Evolutionary conservation across 495 filamentous ascomycete species (phyloP).

Genomic region (Aspergillus bridgeri): DNA sequence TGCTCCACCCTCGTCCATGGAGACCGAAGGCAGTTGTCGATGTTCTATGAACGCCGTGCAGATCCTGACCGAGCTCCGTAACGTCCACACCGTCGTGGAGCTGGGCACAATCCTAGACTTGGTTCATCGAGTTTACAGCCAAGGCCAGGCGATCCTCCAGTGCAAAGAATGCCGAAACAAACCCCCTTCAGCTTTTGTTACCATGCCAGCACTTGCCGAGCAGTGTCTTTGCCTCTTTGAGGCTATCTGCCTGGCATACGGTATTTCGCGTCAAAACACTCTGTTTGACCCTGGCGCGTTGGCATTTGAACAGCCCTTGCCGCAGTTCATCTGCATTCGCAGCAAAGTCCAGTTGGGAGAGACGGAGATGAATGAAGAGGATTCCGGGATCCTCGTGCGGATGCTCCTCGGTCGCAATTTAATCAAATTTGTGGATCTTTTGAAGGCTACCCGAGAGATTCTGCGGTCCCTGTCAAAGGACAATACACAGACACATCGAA

Average conservation of each 20-base stretch:
- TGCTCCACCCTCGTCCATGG: slow-evolving; percentile 9
- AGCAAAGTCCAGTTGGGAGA: slow-evolving; percentile 30
- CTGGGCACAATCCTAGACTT: slow-evolving; percentile 27
- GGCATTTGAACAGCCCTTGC: slow-evolving; percentile 22
- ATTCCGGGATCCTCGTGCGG: slow-evolving; percentile 25
- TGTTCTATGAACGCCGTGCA: slow-evolving; percentile 26
- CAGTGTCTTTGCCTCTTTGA: slow-evolving; percentile 31
- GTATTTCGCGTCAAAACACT: slow-evolving; percentile 21
- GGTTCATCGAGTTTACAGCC: slow-evolving; percentile 24
- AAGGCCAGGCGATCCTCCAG: slow-evolving; percentile 23
- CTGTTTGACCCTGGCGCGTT: slow-evolving; percentile 25
- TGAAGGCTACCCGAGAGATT: slow-evolving; percentile 19
- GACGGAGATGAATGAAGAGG: slow-evolving; percentile 31
- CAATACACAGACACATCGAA: slow-evolving; percentile 9
- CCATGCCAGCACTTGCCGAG: slow-evolving; percentile 24
- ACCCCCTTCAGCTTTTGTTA: slow-evolving; percentile 20
- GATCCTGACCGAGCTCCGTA: slow-evolving; percentile 26
- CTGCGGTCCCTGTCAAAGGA: slow-evolving; percentile 19
- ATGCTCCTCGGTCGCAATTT: slow-evolving; percentile 25
- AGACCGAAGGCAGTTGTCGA: slow-evolving; percentile 16
- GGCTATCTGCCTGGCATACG: slow-evolving; percentile 29
- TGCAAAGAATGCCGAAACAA: slow-evolving; percentile 25
- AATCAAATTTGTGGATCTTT: slow-evolving; percentile 24
- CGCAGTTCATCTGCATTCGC: slow-evolving; percentile 29
- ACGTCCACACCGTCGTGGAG: slow-evolving; percentile 27